Conservation (phyloP, 2,329 filamentous ascomycete genomes). For the Aaosphaeria arxii region DNA sequence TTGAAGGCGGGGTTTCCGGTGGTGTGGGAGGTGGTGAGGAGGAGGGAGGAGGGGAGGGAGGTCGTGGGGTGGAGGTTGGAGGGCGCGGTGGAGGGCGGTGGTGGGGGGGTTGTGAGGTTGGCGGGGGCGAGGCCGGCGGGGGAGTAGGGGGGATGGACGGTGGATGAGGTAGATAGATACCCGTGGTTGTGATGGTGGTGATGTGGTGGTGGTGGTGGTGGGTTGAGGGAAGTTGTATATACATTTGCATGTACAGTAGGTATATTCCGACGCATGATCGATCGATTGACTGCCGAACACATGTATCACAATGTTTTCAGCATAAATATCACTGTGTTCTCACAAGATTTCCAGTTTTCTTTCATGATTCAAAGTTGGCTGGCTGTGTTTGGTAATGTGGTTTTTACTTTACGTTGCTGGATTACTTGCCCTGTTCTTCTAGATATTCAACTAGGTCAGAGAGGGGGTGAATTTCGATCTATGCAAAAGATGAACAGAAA, state of each 20-base stretch:
- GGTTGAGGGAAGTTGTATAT: not conserved
- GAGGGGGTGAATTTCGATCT: no score
- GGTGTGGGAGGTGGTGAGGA: constrained; percentile 66
- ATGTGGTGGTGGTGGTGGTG: not conserved
- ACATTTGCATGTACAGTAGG: not conserved
- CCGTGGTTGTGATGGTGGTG: not conserved
- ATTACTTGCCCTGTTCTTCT: no score
- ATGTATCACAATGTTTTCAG: no score
- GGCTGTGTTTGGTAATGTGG: no score
- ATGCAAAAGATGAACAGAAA: no score
- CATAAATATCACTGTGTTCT: no score
- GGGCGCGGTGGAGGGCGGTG: constrained; percentile 16
- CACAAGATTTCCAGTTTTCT: no score
- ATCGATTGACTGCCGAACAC: no score
- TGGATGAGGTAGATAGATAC: not conserved
- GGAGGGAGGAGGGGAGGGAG: constrained; percentile 62
- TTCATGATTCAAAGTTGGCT: no score
- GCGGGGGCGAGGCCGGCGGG: constrained; percentile 51
- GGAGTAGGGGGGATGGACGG: not conserved
- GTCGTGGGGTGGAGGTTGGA: constrained; percentile 73
- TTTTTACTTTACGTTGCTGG: no score
- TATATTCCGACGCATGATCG: not conserved
- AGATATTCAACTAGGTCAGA: no score
- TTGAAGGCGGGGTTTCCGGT: constrained; percentile 72
- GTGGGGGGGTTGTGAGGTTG: constrained; percentile 57